These are phyloP conservation scores for Chlamydomonas schloesseri DNA, from an alignment of 139 green algal species.

Conservation along the genomic window DNA sequence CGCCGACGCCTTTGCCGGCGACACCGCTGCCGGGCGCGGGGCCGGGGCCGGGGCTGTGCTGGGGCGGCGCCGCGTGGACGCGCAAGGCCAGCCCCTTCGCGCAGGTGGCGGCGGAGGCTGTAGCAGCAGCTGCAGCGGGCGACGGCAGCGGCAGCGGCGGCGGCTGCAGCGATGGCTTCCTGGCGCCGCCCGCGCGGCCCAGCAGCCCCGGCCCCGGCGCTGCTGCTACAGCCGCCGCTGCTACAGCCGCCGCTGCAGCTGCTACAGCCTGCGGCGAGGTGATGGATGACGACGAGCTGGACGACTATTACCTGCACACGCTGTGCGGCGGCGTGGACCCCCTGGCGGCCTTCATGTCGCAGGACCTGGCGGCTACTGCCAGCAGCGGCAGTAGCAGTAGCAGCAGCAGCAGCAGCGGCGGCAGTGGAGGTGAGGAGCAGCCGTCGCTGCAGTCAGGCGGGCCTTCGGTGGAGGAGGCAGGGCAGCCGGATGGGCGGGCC, in stretches of 20 bases:
- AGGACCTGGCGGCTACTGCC: not conserved
- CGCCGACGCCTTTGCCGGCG: too few species aligned
- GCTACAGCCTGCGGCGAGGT: not conserved
- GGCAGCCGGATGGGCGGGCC: too few species aligned
- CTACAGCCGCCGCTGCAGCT: not conserved
- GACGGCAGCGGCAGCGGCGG: not conserved
- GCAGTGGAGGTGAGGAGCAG: too few species aligned
- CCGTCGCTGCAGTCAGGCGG: too few species aligned
- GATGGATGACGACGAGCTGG: conserved; percentile 36
- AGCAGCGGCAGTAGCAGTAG: too few species aligned
- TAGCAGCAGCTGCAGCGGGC: not conserved
- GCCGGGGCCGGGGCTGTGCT: not conserved
- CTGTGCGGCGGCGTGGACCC: conserved; percentile 35
- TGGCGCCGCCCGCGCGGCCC: not conserved
- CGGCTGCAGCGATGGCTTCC: not conserved
- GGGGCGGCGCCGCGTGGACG: conserved; percentile 14
- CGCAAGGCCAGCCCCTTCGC: conserved; percentile 17
- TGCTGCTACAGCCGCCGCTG: not conserved
- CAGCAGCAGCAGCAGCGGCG: too few species aligned
- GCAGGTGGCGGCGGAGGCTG: not conserved
- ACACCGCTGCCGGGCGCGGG: too few species aligned
- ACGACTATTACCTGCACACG: conserved; percentile 27
- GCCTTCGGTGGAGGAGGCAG: too few species aligned
- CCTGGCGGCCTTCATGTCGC: not conserved
- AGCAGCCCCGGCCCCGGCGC: not conserved